Percentiles rank a stretch among this genome's conserved stretches.
Evolutionary conservation across 2,329 filamentous ascomycete species (phyloP).

Genomic region (Talaromyces islandicus): DNA sequence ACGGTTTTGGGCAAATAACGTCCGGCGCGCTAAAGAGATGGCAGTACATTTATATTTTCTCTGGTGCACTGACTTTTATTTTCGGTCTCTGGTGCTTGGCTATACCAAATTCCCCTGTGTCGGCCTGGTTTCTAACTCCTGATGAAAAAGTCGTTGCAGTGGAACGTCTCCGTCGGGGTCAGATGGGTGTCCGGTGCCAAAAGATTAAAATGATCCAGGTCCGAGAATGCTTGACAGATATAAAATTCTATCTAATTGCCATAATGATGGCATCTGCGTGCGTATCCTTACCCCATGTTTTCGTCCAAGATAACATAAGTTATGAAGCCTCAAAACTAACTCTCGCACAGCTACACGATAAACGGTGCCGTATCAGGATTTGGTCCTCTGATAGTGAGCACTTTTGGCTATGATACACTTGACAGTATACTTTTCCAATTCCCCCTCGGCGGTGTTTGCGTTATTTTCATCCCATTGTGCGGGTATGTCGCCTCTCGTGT

Average conservation of each 20-base stretch:
- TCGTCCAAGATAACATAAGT: not conserved
- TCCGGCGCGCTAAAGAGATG: slow-evolving; percentile 52
- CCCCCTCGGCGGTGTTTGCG: slow-evolving; percentile 63
- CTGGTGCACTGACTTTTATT: slow-evolving; percentile 57
- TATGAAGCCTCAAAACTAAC: not conserved
- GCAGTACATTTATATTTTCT: slow-evolving; percentile 67
- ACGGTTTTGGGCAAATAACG: slow-evolving; percentile 60
- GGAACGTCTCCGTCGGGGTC: slow-evolving; percentile 56
- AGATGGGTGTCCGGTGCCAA: slow-evolving; percentile 58
- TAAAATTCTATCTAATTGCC: slow-evolving; percentile 59
- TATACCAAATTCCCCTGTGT: slow-evolving; percentile 59
- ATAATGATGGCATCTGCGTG: slow-evolving; percentile 63
- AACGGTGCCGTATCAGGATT: slow-evolving; percentile 68
- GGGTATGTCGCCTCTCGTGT: slow-evolving; percentile 59
- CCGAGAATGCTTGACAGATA: slow-evolving; percentile 52
- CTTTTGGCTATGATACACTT: slow-evolving; percentile 60
- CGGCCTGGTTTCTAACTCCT: slow-evolving; percentile 61
- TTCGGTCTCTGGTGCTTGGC: slow-evolving; percentile 61
- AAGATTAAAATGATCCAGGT: slow-evolving; percentile 57
- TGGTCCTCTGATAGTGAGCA: slow-evolving; percentile 65
- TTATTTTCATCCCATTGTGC: slow-evolving; percentile 59
- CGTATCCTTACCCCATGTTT: slow-evolving; percentile 14
- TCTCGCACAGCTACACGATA: slow-evolving; percentile 51
- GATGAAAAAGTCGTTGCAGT: slow-evolving; percentile 61
- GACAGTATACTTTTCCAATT: slow-evolving; percentile 69